These are phyloP conservation scores for Diaporthe humulicola DNA, from an alignment of 2,329 filamentous ascomycete genomes.

Conservation along the genomic window DNA sequence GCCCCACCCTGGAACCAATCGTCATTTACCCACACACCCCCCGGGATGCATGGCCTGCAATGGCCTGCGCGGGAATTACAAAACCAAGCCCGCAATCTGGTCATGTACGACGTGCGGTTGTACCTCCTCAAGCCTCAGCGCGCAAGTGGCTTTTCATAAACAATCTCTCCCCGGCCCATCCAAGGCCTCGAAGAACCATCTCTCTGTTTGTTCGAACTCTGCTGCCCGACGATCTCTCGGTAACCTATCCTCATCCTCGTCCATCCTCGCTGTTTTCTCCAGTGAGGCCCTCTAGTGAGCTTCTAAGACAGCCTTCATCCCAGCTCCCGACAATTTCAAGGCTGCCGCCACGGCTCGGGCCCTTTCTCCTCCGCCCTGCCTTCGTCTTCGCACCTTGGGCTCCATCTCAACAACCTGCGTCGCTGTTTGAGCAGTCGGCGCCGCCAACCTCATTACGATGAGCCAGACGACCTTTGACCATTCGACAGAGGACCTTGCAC, in stretches of 20 bases:
- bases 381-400: neutral
- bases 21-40: slow-evolving; percentile 39
- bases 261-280: slow-evolving; percentile 1
- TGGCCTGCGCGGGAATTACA: slow-evolving; percentile 35
- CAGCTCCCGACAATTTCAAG: slow-evolving; percentile 30
- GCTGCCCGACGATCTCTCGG: slow-evolving; percentile 21
- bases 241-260: slow-evolving; percentile 20
- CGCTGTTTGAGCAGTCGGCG: neutral
- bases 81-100: slow-evolving; percentile 34
- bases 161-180: slow-evolving; percentile 28
- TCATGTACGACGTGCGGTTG: slow-evolving; percentile 28
- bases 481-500: slow-evolving; percentile 18
- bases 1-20: slow-evolving; percentile 36
- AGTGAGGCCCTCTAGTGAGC: slow-evolving; percentile 31
- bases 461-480: slow-evolving; percentile 23
- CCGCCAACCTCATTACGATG: slow-evolving; percentile 26
- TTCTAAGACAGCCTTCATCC: slow-evolving; percentile 32
- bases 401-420: neutral
- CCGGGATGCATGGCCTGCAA: slow-evolving; percentile 35
- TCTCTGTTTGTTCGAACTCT: slow-evolving; percentile 34
- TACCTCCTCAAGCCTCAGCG: slow-evolving; percentile 29
- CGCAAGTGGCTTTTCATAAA: slow-evolving; percentile 36
- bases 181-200: slow-evolving; percentile 28
- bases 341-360: slow-evolving; percentile 25
- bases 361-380: slow-evolving; percentile 21